Percentiles rank a stretch among this genome's conserved stretches.
Evolutionary conservation across 257 asterid genomes (phyloP).

Genomic region (Cordia subcordata): DNA sequence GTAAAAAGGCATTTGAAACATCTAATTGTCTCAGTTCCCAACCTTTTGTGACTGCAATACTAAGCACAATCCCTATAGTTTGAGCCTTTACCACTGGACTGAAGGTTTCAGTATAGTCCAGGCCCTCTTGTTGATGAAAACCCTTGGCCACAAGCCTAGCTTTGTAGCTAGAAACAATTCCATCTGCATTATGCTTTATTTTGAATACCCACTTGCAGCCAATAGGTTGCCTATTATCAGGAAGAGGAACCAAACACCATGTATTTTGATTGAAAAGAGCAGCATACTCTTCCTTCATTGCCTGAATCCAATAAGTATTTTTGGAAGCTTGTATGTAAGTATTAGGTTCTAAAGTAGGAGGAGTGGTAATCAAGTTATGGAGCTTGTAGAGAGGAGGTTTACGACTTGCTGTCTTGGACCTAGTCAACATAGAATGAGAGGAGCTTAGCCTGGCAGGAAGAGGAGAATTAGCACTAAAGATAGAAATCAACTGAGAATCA

Average conservation of each 20-base stretch:
- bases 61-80: neutral
- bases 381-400: too few relatives aligned
- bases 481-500: too few relatives aligned
- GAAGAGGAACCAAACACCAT: neutral
- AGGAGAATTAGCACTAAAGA: too few relatives aligned
- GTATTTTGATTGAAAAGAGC: neutral
- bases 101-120: neutral
- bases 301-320: neutral
- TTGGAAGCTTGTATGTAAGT: neutral
- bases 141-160: neutral
- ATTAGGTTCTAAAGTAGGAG: neutral
- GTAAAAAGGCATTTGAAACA: slow-evolving; percentile 4
- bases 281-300: neutral
- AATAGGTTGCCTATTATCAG: neutral
- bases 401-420: too few relatives aligned
- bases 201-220: too few relatives aligned
- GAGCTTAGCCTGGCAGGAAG: too few relatives aligned
- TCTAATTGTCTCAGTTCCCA: neutral
- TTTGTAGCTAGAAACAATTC: neutral
- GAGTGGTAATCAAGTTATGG: neutral
- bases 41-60: neutral
- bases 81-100: slow-evolving; percentile 1
- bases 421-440: too few relatives aligned
- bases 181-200: too few relatives aligned
- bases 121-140: neutral